Conservation (phyloP, 306 rosid species). For the Trichosanthes cucumerina region DNA sequence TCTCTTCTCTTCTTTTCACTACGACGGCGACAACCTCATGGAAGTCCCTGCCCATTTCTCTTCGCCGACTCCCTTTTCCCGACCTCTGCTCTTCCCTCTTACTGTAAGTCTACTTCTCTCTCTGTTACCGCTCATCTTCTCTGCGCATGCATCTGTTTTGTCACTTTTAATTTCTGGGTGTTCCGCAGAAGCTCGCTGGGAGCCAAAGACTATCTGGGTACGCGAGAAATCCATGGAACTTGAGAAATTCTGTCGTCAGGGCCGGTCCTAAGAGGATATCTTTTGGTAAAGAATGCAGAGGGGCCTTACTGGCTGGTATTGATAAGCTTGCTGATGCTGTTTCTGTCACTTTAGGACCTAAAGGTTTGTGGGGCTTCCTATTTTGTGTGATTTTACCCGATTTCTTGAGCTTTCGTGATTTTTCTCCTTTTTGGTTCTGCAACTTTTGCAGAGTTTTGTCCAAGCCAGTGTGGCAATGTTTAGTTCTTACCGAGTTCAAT, state of each 20-base stretch:
- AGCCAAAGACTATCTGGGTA: conserved; percentile 25
- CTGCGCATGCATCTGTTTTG: not conserved
- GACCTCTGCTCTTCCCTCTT: conserved; percentile 20
- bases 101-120: conserved; percentile 28
- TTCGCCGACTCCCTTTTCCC: conserved; percentile 17
- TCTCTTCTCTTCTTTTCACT: not conserved
- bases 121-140: not conserved
- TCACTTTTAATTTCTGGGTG: conserved; percentile 8
- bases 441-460: not conserved
- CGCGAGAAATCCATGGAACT: conserved; percentile 19
- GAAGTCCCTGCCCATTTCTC: conserved; percentile 22
- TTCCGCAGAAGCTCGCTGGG: conserved; percentile 27
- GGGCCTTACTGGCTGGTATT: conserved; percentile 57
- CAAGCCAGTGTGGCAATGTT: not conserved
- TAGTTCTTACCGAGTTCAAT: not conserved
- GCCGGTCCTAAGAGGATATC: conserved; percentile 71
- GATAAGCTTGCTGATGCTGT: conserved; percentile 96
- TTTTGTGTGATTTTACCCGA: not conserved
- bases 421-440: not conserved
- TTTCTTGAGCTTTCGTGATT: not conserved
- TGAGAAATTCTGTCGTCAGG: conserved; percentile 25
- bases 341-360: conserved; percentile 89
- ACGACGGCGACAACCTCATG: conserved; percentile 13
- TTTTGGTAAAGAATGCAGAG: conserved; percentile 61
- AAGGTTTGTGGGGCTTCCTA: conserved; percentile 33